phyloP scores from a whole-genome alignment of 1,284 basidiomycete species.

The Sporisorium exsertum region DNA sequence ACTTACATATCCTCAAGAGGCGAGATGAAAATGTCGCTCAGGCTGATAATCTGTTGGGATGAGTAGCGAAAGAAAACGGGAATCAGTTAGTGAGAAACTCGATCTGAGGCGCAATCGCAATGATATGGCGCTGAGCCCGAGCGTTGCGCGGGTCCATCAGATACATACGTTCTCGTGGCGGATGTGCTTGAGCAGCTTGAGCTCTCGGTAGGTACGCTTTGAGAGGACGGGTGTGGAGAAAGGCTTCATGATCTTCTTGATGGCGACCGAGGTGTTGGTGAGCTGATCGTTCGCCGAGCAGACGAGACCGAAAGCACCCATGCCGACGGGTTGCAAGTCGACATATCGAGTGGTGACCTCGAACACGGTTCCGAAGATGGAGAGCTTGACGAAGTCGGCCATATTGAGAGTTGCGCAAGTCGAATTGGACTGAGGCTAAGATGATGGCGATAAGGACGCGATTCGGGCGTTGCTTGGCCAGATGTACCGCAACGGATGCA shows the following conservation, averaged over 20 bases:
- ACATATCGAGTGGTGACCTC: conserved; percentile 88
- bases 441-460: neutral
- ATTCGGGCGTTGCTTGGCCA: neutral
- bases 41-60: conserved; percentile 80
- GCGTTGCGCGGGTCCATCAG: no score
- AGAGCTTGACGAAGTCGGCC: conserved; percentile 90
- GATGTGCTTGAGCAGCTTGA: conserved; percentile 98
- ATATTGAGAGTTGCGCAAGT: conserved; percentile 39
- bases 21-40: conserved; percentile 99
- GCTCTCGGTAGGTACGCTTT: conserved; percentile 96
- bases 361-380: conserved; percentile 96
- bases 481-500: conserved; percentile 1
- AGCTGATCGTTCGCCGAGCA: conserved; percentile 97
- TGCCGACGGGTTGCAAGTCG: conserved; percentile 99
- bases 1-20: conserved; percentile 82
- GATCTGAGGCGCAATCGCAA: neutral
- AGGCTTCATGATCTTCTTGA: conserved; percentile 99
- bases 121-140: neutral
- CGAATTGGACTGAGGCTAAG: neutral
- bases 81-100: conserved; percentile 71
- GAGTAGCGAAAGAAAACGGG: neutral
- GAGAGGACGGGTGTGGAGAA: conserved; percentile 97
- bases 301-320: conserved; percentile 77
- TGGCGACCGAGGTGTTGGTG: conserved; percentile 91
- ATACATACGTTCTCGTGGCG: conserved; percentile 85